Base-by-base conservation (phyloP, 1,139 yeast species). In the Candida dubliniensis region DNA sequence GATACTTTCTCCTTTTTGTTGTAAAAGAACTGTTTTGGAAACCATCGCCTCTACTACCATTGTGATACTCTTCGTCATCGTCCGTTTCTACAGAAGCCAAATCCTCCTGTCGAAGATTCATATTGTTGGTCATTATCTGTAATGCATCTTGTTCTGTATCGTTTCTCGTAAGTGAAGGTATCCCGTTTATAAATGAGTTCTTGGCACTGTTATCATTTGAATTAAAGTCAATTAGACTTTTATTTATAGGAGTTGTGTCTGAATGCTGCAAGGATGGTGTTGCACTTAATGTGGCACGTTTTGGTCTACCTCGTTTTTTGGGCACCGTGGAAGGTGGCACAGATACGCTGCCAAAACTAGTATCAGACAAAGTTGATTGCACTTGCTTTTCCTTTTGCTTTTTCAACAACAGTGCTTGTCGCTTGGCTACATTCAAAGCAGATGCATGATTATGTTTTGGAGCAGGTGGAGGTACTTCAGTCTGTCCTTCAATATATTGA, bases 371-470 rank as follows among this genome's bases (percentile, higher is more conserved):
- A 26, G 50, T 57, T 24, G 49, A 26, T 24, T 46, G 40, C 23
- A 33, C 36, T 32, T 41, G 44, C 33, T 39, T 38, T 12, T 44
- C 41, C 32, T 38, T 43, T 34, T 47, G 47, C 24, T 45, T 47
- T 36, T 44, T 43, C 40, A 41, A 40, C 23, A 46, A 37, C 36
- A 39, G 46, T 12, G 63, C 61, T 45, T 64, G 69, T 31, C 76
- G 57, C 41, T 66, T 77, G 7, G 87, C 84, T 4, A 71, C 61
- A 49, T 74, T 74, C 12, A 72, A 61, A 1, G 81, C 79, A 7
- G 81, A 69, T 0, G 91, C 89, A 64, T 85, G 91, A 54, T 80
- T 87, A 61, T 86, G 95, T 56, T 85, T 86, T 32, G 93, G 93
- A 4, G 93, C 93, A 4, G 87, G 89, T 4, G 93, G 93, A 1